A percentile compares a stretch with the other conserved stretches of the same genome.
Evolutionary conservation across 148 eudicot genomes (phyloP).

Genomic region (Linanthus parryae): DNA sequence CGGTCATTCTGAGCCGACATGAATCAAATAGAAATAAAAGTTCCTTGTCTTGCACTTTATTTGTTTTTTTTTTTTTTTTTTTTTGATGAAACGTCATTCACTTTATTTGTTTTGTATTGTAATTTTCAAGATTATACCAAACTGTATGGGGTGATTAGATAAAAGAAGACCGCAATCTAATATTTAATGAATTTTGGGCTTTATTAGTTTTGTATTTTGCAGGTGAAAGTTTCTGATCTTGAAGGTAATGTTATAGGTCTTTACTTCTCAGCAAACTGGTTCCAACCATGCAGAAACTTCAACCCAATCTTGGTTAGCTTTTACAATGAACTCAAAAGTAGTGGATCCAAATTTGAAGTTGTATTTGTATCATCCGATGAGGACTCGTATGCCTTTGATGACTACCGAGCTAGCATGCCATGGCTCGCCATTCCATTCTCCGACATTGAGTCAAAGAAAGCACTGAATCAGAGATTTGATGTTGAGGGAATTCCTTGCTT

Average conservation of each 20-base stretch:
- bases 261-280: constrained; percentile 79
- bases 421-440: constrained; percentile 74
- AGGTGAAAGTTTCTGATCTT: constrained; percentile 66
- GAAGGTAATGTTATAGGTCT: constrained; percentile 59
- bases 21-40: too few species aligned
- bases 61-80: too few species aligned
- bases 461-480: constrained; percentile 39
- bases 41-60: too few species aligned
- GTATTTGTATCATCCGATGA: constrained; percentile 69
- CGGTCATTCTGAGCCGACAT: too few species aligned
- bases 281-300: constrained; percentile 45
- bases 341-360: constrained; percentile 39
- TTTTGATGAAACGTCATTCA: too few species aligned
- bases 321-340: constrained; percentile 37
- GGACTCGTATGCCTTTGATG: constrained; percentile 42
- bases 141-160: too few species aligned
- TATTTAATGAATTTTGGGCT: too few species aligned
- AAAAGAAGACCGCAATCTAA: too few species aligned
- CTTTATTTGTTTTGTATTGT: too few species aligned
- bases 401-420: constrained; percentile 50
- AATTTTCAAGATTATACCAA: too few species aligned
- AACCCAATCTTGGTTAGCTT: constrained; percentile 26
- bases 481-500: constrained; percentile 62
- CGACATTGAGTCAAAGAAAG: constrained; percentile 42
- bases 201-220: background rate